A percentile compares a stretch with the other conserved stretches of the same genome.
phyloP scores from a whole-genome alignment of 2,329 filamentous ascomycete genomes.

The Fusarium dlaminii region DNA sequence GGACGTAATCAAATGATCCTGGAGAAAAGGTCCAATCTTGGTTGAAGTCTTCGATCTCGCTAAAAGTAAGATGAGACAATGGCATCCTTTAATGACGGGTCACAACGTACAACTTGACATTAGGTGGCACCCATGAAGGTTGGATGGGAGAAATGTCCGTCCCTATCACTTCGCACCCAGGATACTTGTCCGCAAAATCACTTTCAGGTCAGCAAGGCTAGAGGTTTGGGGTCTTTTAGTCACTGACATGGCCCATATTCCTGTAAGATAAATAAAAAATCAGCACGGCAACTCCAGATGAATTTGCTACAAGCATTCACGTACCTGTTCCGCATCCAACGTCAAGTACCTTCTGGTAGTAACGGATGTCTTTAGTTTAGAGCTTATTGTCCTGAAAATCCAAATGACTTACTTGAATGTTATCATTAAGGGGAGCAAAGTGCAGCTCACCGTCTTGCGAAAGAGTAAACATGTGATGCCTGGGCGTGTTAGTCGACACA shows the following conservation, averaged over 20 bases:
- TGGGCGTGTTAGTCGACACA: background rate
- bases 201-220: background rate
- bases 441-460: slow-evolving; percentile 7
- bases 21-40: slow-evolving; percentile 32
- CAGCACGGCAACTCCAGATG: background rate
- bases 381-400: fast-evolving
- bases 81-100: fast-evolving
- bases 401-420: background rate
- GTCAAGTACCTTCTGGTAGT: slow-evolving; percentile 8
- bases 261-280: background rate
- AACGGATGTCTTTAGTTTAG: background rate
- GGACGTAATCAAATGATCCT: slow-evolving; percentile 28
- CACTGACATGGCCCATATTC: slow-evolving; percentile 34
- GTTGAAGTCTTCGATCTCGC: slow-evolving; percentile 33
- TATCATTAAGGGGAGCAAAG: background rate
- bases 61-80: background rate
- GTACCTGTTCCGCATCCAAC: slow-evolving; percentile 22
- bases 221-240: fast-evolving
- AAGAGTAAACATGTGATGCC: slow-evolving; percentile 18
- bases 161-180: slow-evolving; percentile 24
- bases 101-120: slow-evolving; percentile 22
- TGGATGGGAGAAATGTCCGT: slow-evolving; percentile 34
- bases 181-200: slow-evolving; percentile 33
- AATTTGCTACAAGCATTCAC: background rate
- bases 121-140: slow-evolving; percentile 27